phyloP scores from a whole-genome alignment of 257 asterid species.

The Solanum megistacrolobum region DNA sequence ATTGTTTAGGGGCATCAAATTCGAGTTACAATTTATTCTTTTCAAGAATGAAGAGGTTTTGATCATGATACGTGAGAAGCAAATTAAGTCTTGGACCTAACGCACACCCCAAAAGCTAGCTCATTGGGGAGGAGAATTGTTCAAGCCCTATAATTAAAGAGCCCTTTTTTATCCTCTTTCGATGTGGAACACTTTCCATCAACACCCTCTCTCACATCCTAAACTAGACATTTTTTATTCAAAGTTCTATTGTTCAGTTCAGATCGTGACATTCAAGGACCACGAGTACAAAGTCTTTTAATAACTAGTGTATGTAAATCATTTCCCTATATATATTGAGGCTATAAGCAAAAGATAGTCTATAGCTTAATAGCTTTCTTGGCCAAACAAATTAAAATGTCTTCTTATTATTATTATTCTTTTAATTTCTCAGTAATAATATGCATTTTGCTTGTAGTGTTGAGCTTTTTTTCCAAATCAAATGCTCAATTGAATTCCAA shows the following conservation, averaged over 20 bases:
- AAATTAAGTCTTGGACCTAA: background rate
- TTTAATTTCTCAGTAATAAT: background rate
- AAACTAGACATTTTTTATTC: background rate
- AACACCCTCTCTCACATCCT: background rate
- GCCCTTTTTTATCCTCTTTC: too few species aligned
- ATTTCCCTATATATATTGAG: background rate
- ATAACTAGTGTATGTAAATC: background rate
- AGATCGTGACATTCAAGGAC: background rate
- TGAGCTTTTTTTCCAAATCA: constrained; percentile 9
- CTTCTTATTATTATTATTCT: constrained; percentile 5
- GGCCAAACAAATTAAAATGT: constrained; percentile 8
- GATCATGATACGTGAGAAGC: background rate
- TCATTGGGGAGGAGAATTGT: background rate
- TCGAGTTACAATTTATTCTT: too few species aligned
- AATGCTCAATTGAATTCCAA: constrained; percentile 31
- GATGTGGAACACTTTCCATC: background rate
- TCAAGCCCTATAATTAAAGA: background rate
- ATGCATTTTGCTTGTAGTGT: background rate
- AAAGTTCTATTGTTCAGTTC: background rate
- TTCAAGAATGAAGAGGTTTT: background rate
- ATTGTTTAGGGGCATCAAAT: background rate
- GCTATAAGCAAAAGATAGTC: background rate
- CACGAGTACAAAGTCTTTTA: background rate
- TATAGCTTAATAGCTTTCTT: background rate
- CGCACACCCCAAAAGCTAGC: background rate